These are phyloP conservation scores for Dioscorea cayenensis DNA, from an alignment of 116 monocot species.

Conservation along the genomic window DNA sequence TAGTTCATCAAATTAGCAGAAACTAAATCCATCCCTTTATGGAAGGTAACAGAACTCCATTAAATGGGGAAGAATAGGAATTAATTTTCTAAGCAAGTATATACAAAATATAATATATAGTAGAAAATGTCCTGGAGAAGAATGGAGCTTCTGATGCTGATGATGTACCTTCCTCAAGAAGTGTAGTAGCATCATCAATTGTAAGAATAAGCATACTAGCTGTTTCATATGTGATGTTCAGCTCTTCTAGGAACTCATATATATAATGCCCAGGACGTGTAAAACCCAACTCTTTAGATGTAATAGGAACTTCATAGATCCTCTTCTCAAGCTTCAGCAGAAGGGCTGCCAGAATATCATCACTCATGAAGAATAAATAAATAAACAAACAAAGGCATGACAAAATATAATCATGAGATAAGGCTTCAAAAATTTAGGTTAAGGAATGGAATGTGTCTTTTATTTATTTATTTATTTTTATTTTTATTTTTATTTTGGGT, in stretches of 20 bases:
- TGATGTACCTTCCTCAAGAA: constrained; percentile 87
- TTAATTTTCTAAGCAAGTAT: neutral
- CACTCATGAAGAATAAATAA: neutral
- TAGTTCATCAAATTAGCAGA: constrained; percentile 3
- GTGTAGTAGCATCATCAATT: constrained; percentile 67
- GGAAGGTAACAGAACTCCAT: neutral
- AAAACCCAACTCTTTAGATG: constrained; percentile 77
- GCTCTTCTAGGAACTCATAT: constrained; percentile 80
- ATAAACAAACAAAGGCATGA: too few relatives aligned
- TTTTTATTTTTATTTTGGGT: too few relatives aligned
- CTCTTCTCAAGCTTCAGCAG: constrained; percentile 73
- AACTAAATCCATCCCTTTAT: neutral
- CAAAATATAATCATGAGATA: neutral
- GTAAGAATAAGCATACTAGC: constrained; percentile 75
- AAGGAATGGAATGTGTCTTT: too few relatives aligned
- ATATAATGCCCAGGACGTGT: constrained; percentile 83
- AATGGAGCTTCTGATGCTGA: neutral
- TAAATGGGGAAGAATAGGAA: too few relatives aligned
- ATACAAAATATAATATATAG: neutral
- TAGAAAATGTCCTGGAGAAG: neutral
- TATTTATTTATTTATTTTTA: too few relatives aligned
- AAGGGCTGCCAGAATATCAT: constrained; percentile 52
- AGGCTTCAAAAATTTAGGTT: too few relatives aligned
- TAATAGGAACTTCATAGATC: constrained; percentile 64
- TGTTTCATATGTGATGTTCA: constrained; percentile 80